phyloP scores from a whole-genome alignment of 805 yeast genomes.

The Wickerhamomyces ciferrii region DNA sequence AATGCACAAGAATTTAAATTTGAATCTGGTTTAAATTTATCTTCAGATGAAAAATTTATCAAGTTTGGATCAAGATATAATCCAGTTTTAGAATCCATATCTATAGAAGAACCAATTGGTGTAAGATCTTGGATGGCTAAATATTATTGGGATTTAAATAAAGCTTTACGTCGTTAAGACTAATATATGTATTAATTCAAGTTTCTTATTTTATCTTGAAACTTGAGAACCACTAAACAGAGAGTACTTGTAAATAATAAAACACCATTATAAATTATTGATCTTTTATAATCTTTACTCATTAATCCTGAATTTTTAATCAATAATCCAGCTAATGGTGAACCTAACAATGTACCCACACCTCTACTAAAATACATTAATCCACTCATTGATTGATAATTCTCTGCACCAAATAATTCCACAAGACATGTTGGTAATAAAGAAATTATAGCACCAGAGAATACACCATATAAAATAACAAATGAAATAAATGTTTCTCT shows the following conservation, averaged over 20 bases:
- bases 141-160: not conserved
- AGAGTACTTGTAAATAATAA: conserved; percentile 4
- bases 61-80: not conserved
- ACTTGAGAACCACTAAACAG: too few species aligned
- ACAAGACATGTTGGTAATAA: conserved; percentile 28
- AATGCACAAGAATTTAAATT: not conserved
- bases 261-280: conserved; percentile 26
- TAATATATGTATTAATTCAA: too few species aligned
- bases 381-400: conserved; percentile 28
- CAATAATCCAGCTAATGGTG: conserved; percentile 30
- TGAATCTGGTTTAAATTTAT: not conserved
- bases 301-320: conserved; percentile 14
- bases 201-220: too few species aligned
- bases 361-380: conserved; percentile 30
- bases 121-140: not conserved
- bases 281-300: conserved; percentile 17
- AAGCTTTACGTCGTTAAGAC: not conserved
- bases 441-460: conserved; percentile 30
- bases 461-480: conserved; percentile 29
- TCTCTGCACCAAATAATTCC: conserved; percentile 27
- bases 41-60: not conserved
- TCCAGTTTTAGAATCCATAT: not conserved
- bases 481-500: conserved; percentile 24
- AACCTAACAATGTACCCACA: conserved; percentile 27
- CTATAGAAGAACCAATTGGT: not conserved